Percentiles rank a stretch among this genome's conserved stretches.
Evolutionary conservation across 2,329 filamentous ascomycete genomes (phyloP).

Genomic region (Aspergillus quadrilineatus): DNA sequence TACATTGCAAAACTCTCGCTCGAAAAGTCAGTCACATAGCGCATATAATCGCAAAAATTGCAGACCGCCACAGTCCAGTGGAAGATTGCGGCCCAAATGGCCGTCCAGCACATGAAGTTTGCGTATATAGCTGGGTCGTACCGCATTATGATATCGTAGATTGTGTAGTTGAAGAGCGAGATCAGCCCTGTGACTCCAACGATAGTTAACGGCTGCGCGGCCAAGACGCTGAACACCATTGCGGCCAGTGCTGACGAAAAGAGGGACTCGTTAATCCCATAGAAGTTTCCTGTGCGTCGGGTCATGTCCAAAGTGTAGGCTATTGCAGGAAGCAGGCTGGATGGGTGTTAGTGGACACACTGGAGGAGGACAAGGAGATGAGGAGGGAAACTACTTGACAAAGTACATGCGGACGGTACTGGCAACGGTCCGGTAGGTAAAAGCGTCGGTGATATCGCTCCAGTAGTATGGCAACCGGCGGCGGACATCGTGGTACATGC

Average conservation of each 20-base stretch:
- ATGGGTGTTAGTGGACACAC: neutral
- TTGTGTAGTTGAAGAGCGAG: conserved; percentile 59
- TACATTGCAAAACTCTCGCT: conserved; percentile 56
- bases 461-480: conserved; percentile 56
- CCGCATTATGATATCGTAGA: conserved; percentile 55
- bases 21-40: conserved; percentile 57
- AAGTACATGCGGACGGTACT: conserved; percentile 61
- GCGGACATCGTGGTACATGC: conserved; percentile 57
- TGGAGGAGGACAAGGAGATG: neutral
- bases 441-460: conserved; percentile 56
- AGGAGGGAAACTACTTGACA: conserved; percentile 35
- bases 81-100: conserved; percentile 58
- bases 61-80: conserved; percentile 56
- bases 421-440: conserved; percentile 55
- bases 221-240: conserved; percentile 54
- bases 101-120: conserved; percentile 57
- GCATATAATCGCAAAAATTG: conserved; percentile 59
- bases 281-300: conserved; percentile 53
- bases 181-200: conserved; percentile 59
- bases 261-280: conserved; percentile 57
- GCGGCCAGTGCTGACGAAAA: conserved; percentile 57
- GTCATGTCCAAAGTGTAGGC: conserved; percentile 61
- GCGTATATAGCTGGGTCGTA: conserved; percentile 54
- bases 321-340: conserved; percentile 53
- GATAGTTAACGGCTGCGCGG: conserved; percentile 56